A percentile compares a stretch with the other conserved stretches of the same genome.
phyloP scores from a whole-genome alignment of 345 rosid species.

The Reutealis trisperma region DNA sequence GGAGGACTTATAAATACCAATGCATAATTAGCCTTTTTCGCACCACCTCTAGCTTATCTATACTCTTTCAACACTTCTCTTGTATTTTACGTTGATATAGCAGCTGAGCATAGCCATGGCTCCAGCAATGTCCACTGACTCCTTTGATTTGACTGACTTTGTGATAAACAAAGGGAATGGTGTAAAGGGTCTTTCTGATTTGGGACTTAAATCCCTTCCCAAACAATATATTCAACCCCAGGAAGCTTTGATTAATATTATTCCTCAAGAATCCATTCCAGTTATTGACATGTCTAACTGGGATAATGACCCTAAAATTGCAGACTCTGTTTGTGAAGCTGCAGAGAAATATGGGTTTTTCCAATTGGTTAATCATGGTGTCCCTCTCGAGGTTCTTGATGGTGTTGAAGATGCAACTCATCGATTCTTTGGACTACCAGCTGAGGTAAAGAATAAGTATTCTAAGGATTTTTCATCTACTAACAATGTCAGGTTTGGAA shows the following conservation, averaged over 20 bases:
- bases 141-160: conserved; percentile 21
- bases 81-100: too few species aligned
- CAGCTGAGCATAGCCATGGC: background rate
- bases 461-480: conserved; percentile 22
- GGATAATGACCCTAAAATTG: conserved; percentile 17
- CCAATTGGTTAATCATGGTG: conserved; percentile 23
- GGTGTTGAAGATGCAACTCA: conserved; percentile 21
- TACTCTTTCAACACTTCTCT: background rate
- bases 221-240: conserved; percentile 19
- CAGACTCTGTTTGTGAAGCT: conserved; percentile 21
- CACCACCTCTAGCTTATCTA: background rate
- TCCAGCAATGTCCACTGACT: background rate
- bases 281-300: conserved; percentile 21
- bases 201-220: conserved; percentile 25
- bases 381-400: conserved; percentile 22
- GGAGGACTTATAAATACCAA: background rate
- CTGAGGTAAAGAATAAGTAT: conserved; percentile 17
- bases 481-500: conserved; percentile 10
- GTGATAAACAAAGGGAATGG: conserved; percentile 26
- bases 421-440: conserved; percentile 19
- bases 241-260: conserved; percentile 6
- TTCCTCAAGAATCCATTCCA: conserved; percentile 18
- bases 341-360: conserved; percentile 27
- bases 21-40: too few species aligned
- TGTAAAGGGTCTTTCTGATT: conserved; percentile 27